Base-by-base conservation (phyloP, 73 alveolate species). In the Symbiodinium pilosum region DNA sequence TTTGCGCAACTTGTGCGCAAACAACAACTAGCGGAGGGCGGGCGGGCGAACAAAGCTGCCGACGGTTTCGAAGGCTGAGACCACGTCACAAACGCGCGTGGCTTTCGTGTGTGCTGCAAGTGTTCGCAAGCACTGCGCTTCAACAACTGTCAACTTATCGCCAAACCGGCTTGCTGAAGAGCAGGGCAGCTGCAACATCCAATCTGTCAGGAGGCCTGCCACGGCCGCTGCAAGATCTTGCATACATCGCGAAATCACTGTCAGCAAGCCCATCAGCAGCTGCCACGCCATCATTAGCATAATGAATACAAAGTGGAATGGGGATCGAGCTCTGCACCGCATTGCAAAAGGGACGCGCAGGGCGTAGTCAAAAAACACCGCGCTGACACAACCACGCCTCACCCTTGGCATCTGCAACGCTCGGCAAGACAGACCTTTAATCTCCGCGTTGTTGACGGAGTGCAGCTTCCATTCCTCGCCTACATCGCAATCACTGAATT, bases 211-310 rank as follows among this genome's bases (percentile, higher is more conserved):
- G n/a, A n/a, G n/a, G n/a, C n/a, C n/a, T n/a, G n/a, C n/a, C n/a
- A n/a, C n/a, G n/a, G n/a, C n/a, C n/a, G n/a, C n/a, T n/a, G n/a
- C n/a, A n/a, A n/a, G n/a, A n/a, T n/a, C n/a, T n/a, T n/a, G n/a
- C n/a, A n/a, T n/a, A n/a, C n/a, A n/a, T n/a, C n/a, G n/a, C n/a
- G n/a, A n/a, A n/a, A n/a, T n/a, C n/a, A n/a, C n/a, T n/a, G n/a
- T 44, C 28, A 4, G 94, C 94, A 87, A 56, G 56, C 2, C 85
- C 94, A 41, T 87, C 94, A 0, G 85, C 94, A 4, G 93, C 93
- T 4, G 94, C 94, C 8, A 87, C 24, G n/a, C 94, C 85, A 56
- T 11, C 75, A 0, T 26, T 56, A 34, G 75, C 75, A 56, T 21
- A 56, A 11, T 34, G 75, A 3, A 2, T 26, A 56, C 75, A 56